Evolutionary conservation across 139 green algal genomes (phyloP), one percentile per base, ranked within the genome.

Genomic region (Trebouxia sp.): DNA sequence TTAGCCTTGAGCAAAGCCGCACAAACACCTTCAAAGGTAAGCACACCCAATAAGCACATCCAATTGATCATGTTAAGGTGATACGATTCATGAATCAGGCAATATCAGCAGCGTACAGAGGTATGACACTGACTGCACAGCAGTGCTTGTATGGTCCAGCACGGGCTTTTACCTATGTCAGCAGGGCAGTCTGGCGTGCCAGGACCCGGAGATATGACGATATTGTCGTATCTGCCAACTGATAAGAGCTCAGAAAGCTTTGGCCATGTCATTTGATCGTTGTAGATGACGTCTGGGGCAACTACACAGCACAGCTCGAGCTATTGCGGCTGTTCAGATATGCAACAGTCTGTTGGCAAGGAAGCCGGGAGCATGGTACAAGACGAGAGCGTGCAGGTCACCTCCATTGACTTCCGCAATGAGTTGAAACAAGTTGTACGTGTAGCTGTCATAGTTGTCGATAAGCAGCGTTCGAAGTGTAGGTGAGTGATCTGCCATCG

Each of bases 381-480:
- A n/a, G 48, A 58, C 48, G 15, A 58, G 48, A 72, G 17, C 22
- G 22, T 72, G n/a, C 32, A 26, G 8, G n/a, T 12, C 75, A 97
- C 95, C 93, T 87, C 91, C 92, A 80, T 94, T 94, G 3, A 97
- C 91, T n/a, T 92, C 87, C 0, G 91, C 90, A n/a, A 98, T 86
- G 24, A 97, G 78, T 81, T 99, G 97, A 79, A 88, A 97, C 53
- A 99, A 83, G 78, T 99, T 99, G 88, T 98, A 98, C 1, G 96
- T 98, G 88, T 99, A 99, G 55, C 87, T 95, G 67, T 99, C 97
- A 80, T 98, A 98, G 70, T 99, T 99, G 83, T 99, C 97, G 20
- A 99, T 92, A 9, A 99, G 83, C 28, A 99, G 82, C 3, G 87
- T 93, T 20, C 39, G n/a, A n/a, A n/a, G n/a, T n/a, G n/a, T n/a